Percentiles rank a stretch among this genome's conserved stretches.
Conservation (phyloP, 2,329 filamentous ascomycete species). For the Juglanconis juglandina region DNA sequence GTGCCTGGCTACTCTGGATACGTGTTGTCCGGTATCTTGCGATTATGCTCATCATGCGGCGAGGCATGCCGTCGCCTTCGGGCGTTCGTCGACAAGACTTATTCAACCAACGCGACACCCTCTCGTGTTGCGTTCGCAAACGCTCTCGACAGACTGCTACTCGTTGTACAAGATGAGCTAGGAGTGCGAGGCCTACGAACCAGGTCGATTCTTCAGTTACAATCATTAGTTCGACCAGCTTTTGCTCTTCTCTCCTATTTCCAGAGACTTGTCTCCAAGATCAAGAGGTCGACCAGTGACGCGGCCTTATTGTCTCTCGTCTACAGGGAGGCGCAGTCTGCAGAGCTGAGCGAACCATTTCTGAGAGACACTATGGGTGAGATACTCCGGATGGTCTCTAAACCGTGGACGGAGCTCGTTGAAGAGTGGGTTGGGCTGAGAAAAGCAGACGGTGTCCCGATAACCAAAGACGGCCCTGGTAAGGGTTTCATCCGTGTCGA, state of each 20-base stretch:
- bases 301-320: slow-evolving; percentile 60
- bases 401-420: slow-evolving; percentile 39
- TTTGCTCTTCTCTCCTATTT: slow-evolving; percentile 50
- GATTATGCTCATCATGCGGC: slow-evolving; percentile 45
- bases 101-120: slow-evolving; percentile 40
- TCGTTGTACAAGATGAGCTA: slow-evolving; percentile 47
- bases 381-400: slow-evolving; percentile 46
- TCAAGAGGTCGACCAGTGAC: slow-evolving; percentile 47
- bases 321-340: slow-evolving; percentile 58
- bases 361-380: slow-evolving; percentile 64
- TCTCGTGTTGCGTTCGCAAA: slow-evolving; percentile 51
- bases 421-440: slow-evolving; percentile 73
- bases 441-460: slow-evolving; percentile 51
- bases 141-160: slow-evolving; percentile 45
- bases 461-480: slow-evolving; percentile 46
- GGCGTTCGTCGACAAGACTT: slow-evolving; percentile 45
- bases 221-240: slow-evolving; percentile 45
- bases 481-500: slow-evolving; percentile 62
- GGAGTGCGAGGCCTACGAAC: slow-evolving; percentile 39
- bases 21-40: slow-evolving; percentile 44
- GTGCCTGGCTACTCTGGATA: slow-evolving; percentile 55
- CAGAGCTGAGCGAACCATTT: slow-evolving; percentile 61
- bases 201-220: slow-evolving; percentile 51
- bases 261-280: slow-evolving; percentile 45
- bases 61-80: slow-evolving; percentile 44